Conservation (phyloP, 2,329 filamentous ascomycete genomes). For the Neopestalotiopsis sp. region DNA sequence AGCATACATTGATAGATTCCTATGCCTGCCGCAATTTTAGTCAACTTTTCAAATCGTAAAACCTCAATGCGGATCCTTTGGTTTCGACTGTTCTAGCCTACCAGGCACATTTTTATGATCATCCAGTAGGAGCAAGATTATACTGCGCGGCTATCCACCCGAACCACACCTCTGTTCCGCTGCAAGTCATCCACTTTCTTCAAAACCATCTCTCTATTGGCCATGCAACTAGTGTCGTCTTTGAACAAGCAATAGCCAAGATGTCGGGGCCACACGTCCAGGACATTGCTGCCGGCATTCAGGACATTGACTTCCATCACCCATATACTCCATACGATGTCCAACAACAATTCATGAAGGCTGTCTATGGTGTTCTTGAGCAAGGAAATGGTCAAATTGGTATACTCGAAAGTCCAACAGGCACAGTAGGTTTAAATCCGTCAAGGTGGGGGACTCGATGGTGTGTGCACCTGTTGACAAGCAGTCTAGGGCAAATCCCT, state of each 20-base stretch:
- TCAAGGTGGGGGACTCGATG: background rate
- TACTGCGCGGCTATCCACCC: background rate
- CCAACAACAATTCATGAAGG: constrained; percentile 85
- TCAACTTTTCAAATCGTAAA: background rate
- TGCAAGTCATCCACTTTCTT: background rate
- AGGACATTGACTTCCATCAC: constrained; percentile 75
- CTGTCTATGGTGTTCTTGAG: constrained; percentile 80
- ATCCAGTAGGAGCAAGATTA: background rate
- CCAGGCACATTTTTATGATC: background rate
- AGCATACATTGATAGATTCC: no score
- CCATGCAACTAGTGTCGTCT: constrained; percentile 3
- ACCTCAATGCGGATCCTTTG: background rate
- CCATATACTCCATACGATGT: constrained; percentile 88
- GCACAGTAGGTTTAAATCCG: constrained; percentile 55
- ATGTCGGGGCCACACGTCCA: constrained; percentile 27
- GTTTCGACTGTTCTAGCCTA: background rate
- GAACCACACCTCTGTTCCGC: background rate
- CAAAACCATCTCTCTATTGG: constrained; percentile 2
- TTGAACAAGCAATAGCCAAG: background rate
- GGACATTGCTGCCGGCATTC: constrained; percentile 29
- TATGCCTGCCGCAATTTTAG: no score
- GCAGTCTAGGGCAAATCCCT: constrained; percentile 78
- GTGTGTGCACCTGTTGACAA: constrained; percentile 24
- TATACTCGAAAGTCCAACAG: constrained; percentile 93
- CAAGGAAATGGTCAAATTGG: constrained; percentile 74